phyloP scores from a whole-genome alignment of 2,329 filamentous ascomycete species.

The Nigrospora oryzae region DNA sequence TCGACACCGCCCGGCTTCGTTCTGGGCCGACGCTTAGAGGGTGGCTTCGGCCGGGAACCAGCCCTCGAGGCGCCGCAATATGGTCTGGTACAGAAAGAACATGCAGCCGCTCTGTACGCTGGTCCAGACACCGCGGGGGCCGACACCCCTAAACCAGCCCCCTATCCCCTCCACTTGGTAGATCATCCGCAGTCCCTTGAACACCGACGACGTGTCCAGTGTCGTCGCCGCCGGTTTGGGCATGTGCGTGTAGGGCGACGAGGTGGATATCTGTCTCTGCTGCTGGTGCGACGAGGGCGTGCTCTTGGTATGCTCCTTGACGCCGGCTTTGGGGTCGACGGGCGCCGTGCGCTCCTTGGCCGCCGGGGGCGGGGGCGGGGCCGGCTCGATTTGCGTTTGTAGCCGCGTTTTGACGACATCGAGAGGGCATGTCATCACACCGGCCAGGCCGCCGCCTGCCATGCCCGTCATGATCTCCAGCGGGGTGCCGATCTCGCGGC shows the following conservation, averaged over 20 bases:
- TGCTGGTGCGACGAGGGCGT: constrained; percentile 34
- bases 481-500: constrained; percentile 74
- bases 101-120: constrained; percentile 95
- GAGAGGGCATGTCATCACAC: constrained; percentile 88
- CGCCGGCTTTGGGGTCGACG: constrained; percentile 13
- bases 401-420: constrained; percentile 92
- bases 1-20: no score
- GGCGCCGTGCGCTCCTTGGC: constrained; percentile 12
- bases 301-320: constrained; percentile 16
- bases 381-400: constrained; percentile 71
- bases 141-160: constrained; percentile 92
- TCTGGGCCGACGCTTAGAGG: no score
- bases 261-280: constrained; percentile 76
- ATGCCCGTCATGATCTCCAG: constrained; percentile 86
- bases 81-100: constrained; percentile 87
- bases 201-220: constrained; percentile 82
- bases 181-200: constrained; percentile 76
- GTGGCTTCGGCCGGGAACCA: constrained; percentile 26
- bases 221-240: constrained; percentile 69
- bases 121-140: constrained; percentile 89
- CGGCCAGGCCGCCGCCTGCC: constrained; percentile 83
- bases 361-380: constrained; percentile 15
- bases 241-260: constrained; percentile 76
- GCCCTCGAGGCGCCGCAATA: constrained; percentile 67
- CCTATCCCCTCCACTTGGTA: constrained; percentile 82